Conservation (phyloP, 345 rosid species). For the Conringia planisiliqua region DNA sequence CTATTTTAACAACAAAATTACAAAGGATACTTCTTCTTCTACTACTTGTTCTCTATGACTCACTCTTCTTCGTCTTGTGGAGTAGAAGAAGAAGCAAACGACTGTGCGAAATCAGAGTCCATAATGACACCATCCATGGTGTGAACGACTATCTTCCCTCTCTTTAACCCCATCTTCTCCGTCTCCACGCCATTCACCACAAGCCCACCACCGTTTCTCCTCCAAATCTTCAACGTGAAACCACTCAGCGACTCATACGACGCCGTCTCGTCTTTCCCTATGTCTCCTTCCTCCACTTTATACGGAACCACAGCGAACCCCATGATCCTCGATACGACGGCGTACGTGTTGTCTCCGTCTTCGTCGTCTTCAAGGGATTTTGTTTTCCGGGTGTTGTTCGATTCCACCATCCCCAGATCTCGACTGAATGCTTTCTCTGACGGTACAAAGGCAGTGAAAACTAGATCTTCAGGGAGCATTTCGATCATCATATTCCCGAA, state of each 20-base stretch:
- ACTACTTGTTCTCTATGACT: not conserved
- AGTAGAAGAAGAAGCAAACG: conserved; percentile 48
- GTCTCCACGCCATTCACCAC: conserved; percentile 58
- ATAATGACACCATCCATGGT: conserved; percentile 71
- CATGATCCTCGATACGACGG: conserved; percentile 59
- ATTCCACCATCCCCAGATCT: conserved; percentile 45
- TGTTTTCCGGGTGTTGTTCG: not conserved
- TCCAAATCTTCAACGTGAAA: conserved; percentile 42
- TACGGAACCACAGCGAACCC: conserved; percentile 74
- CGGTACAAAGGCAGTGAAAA: conserved; percentile 77
- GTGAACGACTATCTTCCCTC: conserved; percentile 51
- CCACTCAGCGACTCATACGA: conserved; percentile 70
- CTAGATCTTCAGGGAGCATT: conserved; percentile 76
- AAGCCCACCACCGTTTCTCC: conserved; percentile 43
- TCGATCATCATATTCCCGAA: conserved; percentile 76
- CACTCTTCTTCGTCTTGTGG: not conserved
- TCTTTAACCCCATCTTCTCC: conserved; percentile 46
- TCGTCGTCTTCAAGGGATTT: conserved; percentile 26
- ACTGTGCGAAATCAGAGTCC: conserved; percentile 81
- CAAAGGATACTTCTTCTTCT: not conserved
- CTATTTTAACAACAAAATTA: not conserved
- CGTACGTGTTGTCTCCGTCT: conserved; percentile 50
- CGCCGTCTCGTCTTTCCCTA: conserved; percentile 37
- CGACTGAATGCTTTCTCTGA: conserved; percentile 55
- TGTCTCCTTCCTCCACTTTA: conserved; percentile 28